phyloP scores from a whole-genome alignment of 768 basidiomycete genomes.

The Cytidiella melzeri region DNA sequence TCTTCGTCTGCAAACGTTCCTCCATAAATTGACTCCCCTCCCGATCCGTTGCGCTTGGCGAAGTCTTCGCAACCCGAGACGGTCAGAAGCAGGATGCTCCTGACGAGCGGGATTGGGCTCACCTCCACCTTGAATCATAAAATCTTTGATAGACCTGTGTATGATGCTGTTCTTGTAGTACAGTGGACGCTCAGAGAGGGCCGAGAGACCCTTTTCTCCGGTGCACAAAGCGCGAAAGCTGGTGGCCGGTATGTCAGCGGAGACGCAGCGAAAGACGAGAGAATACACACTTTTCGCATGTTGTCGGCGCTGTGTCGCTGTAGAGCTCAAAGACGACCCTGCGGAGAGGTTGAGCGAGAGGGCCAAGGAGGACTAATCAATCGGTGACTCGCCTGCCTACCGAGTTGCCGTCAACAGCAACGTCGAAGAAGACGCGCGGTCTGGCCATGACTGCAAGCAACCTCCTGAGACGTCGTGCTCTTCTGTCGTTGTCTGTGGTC shows the following conservation, averaged over 20 bases:
- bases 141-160: conserved; percentile 72
- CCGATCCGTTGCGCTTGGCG: conserved; percentile 71
- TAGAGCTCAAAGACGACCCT: conserved; percentile 76
- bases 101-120: conserved; percentile 14
- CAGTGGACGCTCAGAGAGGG: conserved; percentile 56
- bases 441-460: conserved; percentile 34
- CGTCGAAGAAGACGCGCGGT: conserved; percentile 66
- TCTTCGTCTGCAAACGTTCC: conserved; percentile 75
- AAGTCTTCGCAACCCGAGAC: conserved; percentile 45
- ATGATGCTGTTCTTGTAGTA: conserved; percentile 79
- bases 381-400: conserved; percentile 45
- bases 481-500: too few species aligned
- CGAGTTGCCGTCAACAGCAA: conserved; percentile 43
- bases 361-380: not conserved
- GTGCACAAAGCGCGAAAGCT: conserved; percentile 87
- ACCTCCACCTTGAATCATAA: conserved; percentile 83
- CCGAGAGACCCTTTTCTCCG: conserved; percentile 74
- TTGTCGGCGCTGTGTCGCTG: conserved; percentile 66
- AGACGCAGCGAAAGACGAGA: conserved; percentile 2
- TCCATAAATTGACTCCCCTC: conserved; percentile 81
- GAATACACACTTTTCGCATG: conserved; percentile 65
- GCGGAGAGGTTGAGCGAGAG: not conserved
- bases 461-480: too few species aligned
- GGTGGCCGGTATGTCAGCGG: conserved; percentile 3
- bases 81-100: not conserved